Evolutionary conservation across 2,329 filamentous ascomycete species (phyloP), one percentile per base, ranked within the genome.

Genomic region (Fusarium sp.): DNA sequence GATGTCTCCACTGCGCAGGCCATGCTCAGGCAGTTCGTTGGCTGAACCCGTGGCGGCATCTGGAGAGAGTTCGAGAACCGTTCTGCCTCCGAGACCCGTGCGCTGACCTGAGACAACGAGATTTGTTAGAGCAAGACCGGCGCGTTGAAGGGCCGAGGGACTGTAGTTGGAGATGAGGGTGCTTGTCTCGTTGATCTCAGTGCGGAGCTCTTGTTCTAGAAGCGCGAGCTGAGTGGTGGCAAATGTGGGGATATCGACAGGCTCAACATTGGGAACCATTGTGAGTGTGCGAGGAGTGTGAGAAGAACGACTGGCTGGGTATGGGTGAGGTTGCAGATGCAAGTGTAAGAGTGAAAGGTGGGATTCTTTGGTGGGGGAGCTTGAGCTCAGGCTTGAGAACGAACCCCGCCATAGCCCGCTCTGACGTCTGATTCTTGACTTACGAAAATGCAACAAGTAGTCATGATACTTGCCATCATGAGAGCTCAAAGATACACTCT

Each of bases 61-160:
- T 0, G 88, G 82, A 17, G 81, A 81, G 2, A 99, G 88, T 77
- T 97, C 94, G 5, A 97, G 82, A 3, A 99, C 91, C 0, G 92
- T 93, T 67, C 93, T 92, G n/a, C 96, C 96, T 17, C 94, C 96
- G 36, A 97, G 84, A 0, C 96, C 96, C 0, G 96, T 99, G 29
- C 94, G 90, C 75, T 92, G 91, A 18, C 91, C 90, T 13, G 86
- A 83, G 33, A 97, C 82, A 31, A 87, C 81, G 11, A 98, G 87
- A 78, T 94, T 95, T 17, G 89, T 88, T 72, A 96, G 83, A 31
- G 93, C 93, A 39, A 93, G 84, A n/a, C 93, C 93, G 8, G 91
- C 91, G 59, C 91, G 88, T 75, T 92, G 87, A 14, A 96, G 87
- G 2, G 87, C 83, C 0, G 85, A 81, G 6, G 93, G 92, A 46